A percentile compares a stretch with the other conserved stretches of the same genome.
Conservation (phyloP, 805 yeast genomes). For the Lipomyces oligophaga region DNA sequence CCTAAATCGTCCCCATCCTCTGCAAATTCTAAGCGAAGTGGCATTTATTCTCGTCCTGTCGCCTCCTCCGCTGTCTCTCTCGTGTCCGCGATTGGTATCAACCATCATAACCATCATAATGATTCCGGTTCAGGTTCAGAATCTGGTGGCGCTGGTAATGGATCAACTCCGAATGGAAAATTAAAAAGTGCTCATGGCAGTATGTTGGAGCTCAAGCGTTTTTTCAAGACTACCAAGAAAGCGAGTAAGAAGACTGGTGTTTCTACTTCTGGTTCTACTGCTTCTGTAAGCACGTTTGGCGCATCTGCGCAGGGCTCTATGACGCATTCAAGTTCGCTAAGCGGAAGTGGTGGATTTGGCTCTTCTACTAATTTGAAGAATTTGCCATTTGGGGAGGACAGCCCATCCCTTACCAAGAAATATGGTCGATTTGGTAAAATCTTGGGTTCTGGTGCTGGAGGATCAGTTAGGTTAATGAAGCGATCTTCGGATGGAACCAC, state of each 20-base stretch:
- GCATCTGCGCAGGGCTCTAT: too few species aligned
- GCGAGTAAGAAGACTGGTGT: constrained; percentile 12
- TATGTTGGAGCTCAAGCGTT: constrained; percentile 44
- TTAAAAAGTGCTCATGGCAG: constrained; percentile 31
- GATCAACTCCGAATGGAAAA: constrained; percentile 8
- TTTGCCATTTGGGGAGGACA: constrained; percentile 42
- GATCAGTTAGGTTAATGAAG: constrained; percentile 78
- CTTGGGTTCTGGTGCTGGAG: constrained; percentile 92
- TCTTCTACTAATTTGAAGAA: constrained; percentile 27
- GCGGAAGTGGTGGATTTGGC: constrained; percentile 10
- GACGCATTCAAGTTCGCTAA: constrained; percentile 6
- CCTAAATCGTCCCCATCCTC: neutral
- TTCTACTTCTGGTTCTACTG: constrained; percentile 9
- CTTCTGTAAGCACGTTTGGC: constrained; percentile 14
- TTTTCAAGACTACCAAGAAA: constrained; percentile 44
- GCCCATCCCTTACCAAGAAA: constrained; percentile 48
- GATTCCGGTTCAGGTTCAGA: constrained; percentile 20
- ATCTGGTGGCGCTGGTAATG: constrained; percentile 3
- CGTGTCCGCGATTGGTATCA: constrained; percentile 23
- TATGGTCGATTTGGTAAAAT: constrained; percentile 73
- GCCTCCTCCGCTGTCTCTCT: constrained; percentile 30
- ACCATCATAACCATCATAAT: constrained; percentile 23
- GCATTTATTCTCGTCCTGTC: constrained; percentile 16
- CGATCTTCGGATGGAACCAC: constrained; percentile 56
- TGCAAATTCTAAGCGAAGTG: neutral